Base-by-base conservation (phyloP, 257 asterid species). In the Catharanthus roseus region DNA sequence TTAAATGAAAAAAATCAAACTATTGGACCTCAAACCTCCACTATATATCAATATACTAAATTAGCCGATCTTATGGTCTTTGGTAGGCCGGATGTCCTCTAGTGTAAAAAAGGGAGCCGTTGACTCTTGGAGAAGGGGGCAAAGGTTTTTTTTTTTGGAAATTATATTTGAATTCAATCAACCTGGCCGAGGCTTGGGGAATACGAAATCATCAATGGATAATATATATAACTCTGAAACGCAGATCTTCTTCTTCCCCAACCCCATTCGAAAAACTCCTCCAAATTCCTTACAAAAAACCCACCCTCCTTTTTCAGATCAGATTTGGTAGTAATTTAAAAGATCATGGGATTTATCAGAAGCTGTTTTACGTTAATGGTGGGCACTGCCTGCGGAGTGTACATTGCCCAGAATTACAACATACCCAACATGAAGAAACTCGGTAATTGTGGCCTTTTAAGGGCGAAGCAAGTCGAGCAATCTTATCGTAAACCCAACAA, bases 321-420 rank as follows among this genome's bases (percentile, higher is more conserved):
- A 18, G 16, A 41, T 38, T 18, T 6, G 9, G 21, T 36, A 2
- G 4, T n/a, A 64, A 41, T 51, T n/a, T 82, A 19, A 11, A 64
- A 34, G 16, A 64, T 38, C 42, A 38, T 64, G 68, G 31, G 19
- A 19, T 13, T 64, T 7, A 33, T 38, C 50, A 8, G 19, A 5
- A 19, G 15, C 16, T 34, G 29, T 38, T 54, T 54, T 23, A 33
- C 82, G 23, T 79, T 83, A 67, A 78, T 77, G 81, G 26, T 80
- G 36, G 86, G 90, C 19, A 67, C 83, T 11, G 24, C 76, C 0
- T 72, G 77, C 39, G 87, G 88, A 31, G 80, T 74, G 12, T 80
- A 85, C 31, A 65, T 82, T 10, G 85, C 86, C 44, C 88, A 85
- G 67, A 85, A 70, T 28, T 80, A 85, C 66, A 76, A 34, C 26